Base-by-base conservation (phyloP, 23 red algal genomes). In the Gracilaria gracilis region DNA sequence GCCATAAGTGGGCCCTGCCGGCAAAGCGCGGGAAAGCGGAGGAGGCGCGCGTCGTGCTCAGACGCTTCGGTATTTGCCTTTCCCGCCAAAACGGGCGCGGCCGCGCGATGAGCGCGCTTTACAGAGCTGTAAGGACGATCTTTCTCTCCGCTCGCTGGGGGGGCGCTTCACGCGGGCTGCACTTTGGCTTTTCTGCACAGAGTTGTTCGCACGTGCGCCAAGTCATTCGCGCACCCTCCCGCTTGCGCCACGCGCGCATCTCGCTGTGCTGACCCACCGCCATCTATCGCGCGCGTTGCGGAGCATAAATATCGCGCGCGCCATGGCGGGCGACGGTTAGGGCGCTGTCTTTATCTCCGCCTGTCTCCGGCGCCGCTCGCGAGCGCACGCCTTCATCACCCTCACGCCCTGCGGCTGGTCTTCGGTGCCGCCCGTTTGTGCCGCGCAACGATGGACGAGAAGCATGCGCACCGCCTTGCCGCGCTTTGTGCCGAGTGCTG, bases 131-230 rank as follows among this genome's bases (percentile, higher is more conserved):
- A 32, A 67, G 33, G 1, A 17, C 62, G 62, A 15, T 1, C 8
- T 6, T 29, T 19, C 9, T 31, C 31, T 31, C 29, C 64, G 64
- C 64, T 69, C 32, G 32, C 31, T 36, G 64, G 12, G 33, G 64
- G 33, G 31, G 19, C 44, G 44, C n/a, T n/a, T n/a, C n/a, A n/a
- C n/a, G n/a, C n/a, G n/a, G n/a, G n/a, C n/a, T n/a, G n/a, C n/a
- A n/a, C n/a, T n/a, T n/a, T n/a, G n/a, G n/a, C n/a, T n/a, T 46
- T 11, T 21, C 25, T 21, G 54, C 19, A n/a, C 7, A 58, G 23
- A 58, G 23, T 4, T 4, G 8, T 13, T 2, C 16, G 54, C 72
- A 77, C 72, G 72, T 77, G 72, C 39, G 72, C 72, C 72, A 77
- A 77, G 72, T 77, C 72, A 77, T 48, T 20, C 1, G 3, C 6